phyloP scores from a whole-genome alignment of 1,284 basidiomycete species.

The Ustanciosporium gigantosporum region DNA sequence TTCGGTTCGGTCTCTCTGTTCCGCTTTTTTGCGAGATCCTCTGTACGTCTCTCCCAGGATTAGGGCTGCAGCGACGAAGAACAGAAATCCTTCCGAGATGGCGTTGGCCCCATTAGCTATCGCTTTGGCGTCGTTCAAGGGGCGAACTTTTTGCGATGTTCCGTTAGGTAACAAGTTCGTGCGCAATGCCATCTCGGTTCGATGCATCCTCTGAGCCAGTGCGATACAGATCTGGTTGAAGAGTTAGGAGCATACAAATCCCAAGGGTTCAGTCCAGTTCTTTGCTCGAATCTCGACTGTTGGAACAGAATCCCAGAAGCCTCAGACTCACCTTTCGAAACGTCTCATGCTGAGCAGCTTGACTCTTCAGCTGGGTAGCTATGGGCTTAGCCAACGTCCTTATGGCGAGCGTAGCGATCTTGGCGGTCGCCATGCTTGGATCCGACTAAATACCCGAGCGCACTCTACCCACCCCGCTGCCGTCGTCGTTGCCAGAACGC shows the following conservation, averaged over 20 bases:
- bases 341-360: constrained; percentile 53
- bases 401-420: constrained; percentile 55
- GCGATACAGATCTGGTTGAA: constrained; percentile 56
- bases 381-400: constrained; percentile 59
- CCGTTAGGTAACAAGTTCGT: constrained; percentile 47
- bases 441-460: too few species aligned
- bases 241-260: too few species aligned
- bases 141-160: constrained; percentile 49
- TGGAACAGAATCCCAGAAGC: background rate
- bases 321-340: constrained; percentile 45
- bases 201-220: constrained; percentile 53
- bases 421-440: constrained; percentile 58
- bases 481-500: too few species aligned
- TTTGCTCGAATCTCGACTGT: background rate
- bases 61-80: constrained; percentile 53
- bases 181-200: constrained; percentile 52
- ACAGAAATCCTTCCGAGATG: constrained; percentile 57
- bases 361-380: constrained; percentile 55
- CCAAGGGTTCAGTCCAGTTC: too few species aligned
- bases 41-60: constrained; percentile 57
- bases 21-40: constrained; percentile 45
- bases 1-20: constrained; percentile 52
- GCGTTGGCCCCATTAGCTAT: constrained; percentile 55
- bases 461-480: too few species aligned
- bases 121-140: constrained; percentile 58